Evolutionary conservation across 2,329 filamentous ascomycete genomes (phyloP).

Genomic region (Botrytis byssoidea): DNA sequence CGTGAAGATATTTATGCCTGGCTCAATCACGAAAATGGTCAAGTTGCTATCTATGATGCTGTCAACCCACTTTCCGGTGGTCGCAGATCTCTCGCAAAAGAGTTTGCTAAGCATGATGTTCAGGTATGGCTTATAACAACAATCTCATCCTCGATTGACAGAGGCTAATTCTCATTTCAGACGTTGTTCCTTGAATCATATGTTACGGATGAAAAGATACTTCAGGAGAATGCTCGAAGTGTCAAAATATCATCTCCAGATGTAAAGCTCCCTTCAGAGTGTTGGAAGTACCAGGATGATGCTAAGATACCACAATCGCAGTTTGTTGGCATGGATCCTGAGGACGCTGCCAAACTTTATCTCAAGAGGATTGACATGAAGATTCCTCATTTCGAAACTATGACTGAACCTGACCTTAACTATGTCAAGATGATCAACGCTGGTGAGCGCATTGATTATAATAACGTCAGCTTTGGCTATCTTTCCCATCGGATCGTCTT

Average conservation of each 20-base stretch:
- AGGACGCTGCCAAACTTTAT: conserved; percentile 91
- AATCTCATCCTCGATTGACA: neutral
- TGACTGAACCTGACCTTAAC: conserved; percentile 90
- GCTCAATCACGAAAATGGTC: conserved; percentile 94
- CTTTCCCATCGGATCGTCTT: conserved; percentile 97
- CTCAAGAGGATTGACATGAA: conserved; percentile 84
- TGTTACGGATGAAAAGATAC: conserved; percentile 88
- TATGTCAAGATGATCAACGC: conserved; percentile 99
- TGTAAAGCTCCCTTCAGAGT: conserved; percentile 48
- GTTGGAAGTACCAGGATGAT: conserved; percentile 10
- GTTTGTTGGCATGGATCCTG: conserved; percentile 88
- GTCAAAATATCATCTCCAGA: conserved; percentile 98
- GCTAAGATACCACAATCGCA: conserved; percentile 40
- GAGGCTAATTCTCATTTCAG: conserved; percentile 44
- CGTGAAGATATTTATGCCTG: conserved; percentile 96
- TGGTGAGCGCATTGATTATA: conserved; percentile 87
- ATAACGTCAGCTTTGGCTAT: conserved; percentile 96
- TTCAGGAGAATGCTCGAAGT: conserved; percentile 93
- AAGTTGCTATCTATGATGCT: conserved; percentile 97
- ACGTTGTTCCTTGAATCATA: conserved; percentile 96
- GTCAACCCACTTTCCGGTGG: conserved; percentile 88
- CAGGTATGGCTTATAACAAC: conserved; percentile 54
- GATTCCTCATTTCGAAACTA: conserved; percentile 94
- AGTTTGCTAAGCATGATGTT: conserved; percentile 97
- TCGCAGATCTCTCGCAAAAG: conserved; percentile 81